These are phyloP conservation scores for Posidonia oceanica DNA, from an alignment of 116 monocot species.

Conservation along the genomic window DNA sequence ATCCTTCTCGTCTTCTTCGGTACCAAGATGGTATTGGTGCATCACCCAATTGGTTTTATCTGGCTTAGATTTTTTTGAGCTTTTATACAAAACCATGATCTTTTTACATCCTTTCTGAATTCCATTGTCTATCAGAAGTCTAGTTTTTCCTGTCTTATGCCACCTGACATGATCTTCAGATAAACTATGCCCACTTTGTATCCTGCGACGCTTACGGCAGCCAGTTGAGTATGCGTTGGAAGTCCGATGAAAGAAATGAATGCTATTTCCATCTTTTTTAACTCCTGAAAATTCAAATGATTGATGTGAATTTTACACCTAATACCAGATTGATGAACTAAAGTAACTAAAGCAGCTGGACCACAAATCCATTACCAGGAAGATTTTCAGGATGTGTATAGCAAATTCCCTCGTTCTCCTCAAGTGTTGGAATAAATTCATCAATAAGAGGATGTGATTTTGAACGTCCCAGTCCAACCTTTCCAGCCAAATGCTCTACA, in stretches of 20 bases:
- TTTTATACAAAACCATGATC: conserved; percentile 85
- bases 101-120: conserved; percentile 85
- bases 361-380: conserved; percentile 11
- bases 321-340: too few species aligned
- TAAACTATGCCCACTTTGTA: conserved; percentile 11
- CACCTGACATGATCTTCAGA: conserved; percentile 57
- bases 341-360: too few species aligned
- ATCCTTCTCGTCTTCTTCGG: conserved; percentile 79
- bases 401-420: conserved; percentile 25
- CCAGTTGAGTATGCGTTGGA: conserved; percentile 65
- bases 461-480: conserved; percentile 40
- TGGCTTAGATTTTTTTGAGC: conserved; percentile 51
- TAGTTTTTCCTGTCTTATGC: conserved; percentile 97
- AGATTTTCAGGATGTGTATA: conserved; percentile 31
- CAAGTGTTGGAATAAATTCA: conserved; percentile 35
- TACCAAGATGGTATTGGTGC: conserved; percentile 96
- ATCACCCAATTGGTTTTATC: conserved; percentile 94
- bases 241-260: conserved; percentile 78
- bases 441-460: conserved; percentile 66
- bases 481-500: conserved; percentile 75
- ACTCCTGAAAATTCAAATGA: conserved; percentile 29
- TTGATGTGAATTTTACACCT: too few species aligned
- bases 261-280: conserved; percentile 79
- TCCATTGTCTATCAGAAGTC: conserved; percentile 65
- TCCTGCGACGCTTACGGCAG: conserved; percentile 73